Evolutionary conservation across 441 rosid genomes (phyloP).

Genomic region (Pelargonium cotyledonis): DNA sequence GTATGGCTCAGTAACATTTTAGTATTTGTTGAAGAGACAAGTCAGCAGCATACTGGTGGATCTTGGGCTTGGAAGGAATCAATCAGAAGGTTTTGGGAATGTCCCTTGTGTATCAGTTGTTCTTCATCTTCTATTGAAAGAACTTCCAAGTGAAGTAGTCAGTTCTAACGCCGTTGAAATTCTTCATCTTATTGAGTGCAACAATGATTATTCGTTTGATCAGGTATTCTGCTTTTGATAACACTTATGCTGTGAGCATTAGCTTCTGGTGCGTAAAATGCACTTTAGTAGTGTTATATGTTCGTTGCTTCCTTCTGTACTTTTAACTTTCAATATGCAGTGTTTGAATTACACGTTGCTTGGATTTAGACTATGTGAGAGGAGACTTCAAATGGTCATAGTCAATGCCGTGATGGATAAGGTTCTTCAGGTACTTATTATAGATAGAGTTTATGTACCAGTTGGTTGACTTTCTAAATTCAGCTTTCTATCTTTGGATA

Average conservation of each 20-base stretch:
- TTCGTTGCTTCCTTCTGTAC: not conserved
- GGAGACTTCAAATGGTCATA: conserved; percentile 29
- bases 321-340: conserved; percentile 26
- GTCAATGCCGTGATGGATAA: conserved; percentile 40
- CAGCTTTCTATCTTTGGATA: not conserved
- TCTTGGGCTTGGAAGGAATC: conserved; percentile 63
- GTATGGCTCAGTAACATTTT: conserved; percentile 12
- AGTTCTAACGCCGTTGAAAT: conserved; percentile 54
- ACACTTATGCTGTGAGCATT: conserved; percentile 11
- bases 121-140: conserved; percentile 72
- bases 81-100: conserved; percentile 33
- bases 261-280: not conserved
- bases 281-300: not conserved
- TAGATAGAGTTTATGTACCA: conserved; percentile 16
- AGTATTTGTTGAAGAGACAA: conserved; percentile 37
- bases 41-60: conserved; percentile 47
- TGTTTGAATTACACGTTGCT: conserved; percentile 77
- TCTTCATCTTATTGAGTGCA: conserved; percentile 58
- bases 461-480: not conserved
- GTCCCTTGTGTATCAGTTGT: conserved; percentile 55
- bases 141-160: conserved; percentile 66
- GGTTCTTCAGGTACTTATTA: conserved; percentile 53
- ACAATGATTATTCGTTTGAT: conserved; percentile 59
- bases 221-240: conserved; percentile 43
- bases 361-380: conserved; percentile 71